Conservation (phyloP, 2,329 filamentous ascomycete genomes). For the Simplicillium sp. region DNA sequence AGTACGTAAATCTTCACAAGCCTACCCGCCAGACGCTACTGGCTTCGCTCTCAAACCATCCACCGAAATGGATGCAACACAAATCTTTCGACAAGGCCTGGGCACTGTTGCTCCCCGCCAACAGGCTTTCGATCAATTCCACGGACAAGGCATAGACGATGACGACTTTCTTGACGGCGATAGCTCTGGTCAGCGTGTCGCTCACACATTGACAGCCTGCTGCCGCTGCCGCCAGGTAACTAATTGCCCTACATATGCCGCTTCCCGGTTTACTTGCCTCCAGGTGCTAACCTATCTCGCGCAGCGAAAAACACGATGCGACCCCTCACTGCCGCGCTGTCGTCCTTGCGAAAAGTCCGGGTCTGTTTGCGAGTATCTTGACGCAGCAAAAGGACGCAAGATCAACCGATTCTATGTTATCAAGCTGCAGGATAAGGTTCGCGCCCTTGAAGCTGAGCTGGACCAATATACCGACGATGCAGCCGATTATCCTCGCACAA, state of each 20-base stretch:
- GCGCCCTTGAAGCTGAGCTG: slow-evolving; percentile 72
- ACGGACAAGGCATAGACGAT: slow-evolving; percentile 18
- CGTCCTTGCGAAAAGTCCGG: slow-evolving; percentile 87
- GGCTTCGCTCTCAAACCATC: too few relatives aligned
- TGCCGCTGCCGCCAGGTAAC: slow-evolving; percentile 68
- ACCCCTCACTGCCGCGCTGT: slow-evolving; percentile 84
- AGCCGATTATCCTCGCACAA: slow-evolving; percentile 56
- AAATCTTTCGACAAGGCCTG: slow-evolving; percentile 51
- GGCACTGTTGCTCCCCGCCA: slow-evolving; percentile 31
- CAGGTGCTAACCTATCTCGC: slow-evolving; percentile 8
- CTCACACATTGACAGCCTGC: slow-evolving; percentile 72
- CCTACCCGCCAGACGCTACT: too few relatives aligned
- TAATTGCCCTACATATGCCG: slow-evolving; percentile 13
- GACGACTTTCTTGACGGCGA: slow-evolving; percentile 40
- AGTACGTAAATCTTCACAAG: too few relatives aligned
- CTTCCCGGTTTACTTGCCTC: slow-evolving; percentile 1
- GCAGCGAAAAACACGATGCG: slow-evolving; percentile 92
- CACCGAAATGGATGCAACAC: slow-evolving; percentile 44
- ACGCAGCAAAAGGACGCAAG: slow-evolving; percentile 75
- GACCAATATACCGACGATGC: slow-evolving; percentile 71
- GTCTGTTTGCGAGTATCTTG: slow-evolving; percentile 89
- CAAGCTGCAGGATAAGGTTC: slow-evolving; percentile 78
- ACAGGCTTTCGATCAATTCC: slow-evolving; percentile 18
- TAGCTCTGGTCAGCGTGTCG: slow-evolving; percentile 51
- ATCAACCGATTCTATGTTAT: slow-evolving; percentile 91